Percentiles rank a stretch among this genome's conserved stretches.
Conservation (phyloP, 2,329 filamentous ascomycete genomes). For the Penicillium sp. region DNA sequence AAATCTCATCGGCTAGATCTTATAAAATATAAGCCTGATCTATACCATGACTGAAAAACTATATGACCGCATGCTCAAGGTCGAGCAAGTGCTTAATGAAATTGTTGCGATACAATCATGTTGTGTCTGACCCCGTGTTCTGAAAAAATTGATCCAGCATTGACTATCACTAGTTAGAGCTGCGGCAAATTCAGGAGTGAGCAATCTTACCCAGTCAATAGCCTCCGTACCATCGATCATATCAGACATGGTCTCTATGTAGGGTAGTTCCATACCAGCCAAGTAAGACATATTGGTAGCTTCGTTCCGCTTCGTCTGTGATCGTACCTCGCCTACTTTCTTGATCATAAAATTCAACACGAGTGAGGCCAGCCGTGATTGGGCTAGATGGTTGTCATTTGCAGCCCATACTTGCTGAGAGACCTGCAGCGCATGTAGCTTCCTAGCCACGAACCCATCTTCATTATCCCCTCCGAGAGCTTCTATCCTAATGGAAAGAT, state of each 20-base stretch:
- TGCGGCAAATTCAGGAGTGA: background rate
- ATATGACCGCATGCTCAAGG: background rate
- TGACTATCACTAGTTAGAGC: conserved; percentile 10
- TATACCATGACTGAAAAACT: background rate
- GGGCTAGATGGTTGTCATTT: background rate
- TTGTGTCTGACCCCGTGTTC: conserved; percentile 1
- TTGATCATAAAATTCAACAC: background rate
- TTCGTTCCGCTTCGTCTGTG: background rate
- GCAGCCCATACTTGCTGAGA: background rate
- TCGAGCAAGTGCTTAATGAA: background rate
- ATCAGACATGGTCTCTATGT: conserved; percentile 28
- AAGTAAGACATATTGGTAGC: background rate
- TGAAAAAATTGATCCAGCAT: conserved; percentile 23
- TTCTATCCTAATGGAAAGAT: conserved; percentile 17
- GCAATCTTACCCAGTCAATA: conserved; percentile 26
- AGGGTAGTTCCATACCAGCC: conserved; percentile 15
- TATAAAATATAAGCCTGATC: background rate
- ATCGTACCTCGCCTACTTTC: background rate
- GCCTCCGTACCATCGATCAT: conserved; percentile 31
- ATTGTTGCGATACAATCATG: background rate
- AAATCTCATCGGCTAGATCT: no score
- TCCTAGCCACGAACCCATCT: background rate
- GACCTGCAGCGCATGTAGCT: background rate
- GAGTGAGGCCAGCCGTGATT: background rate
- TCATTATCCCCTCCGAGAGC: background rate